A percentile compares a stretch with the other conserved stretches of the same genome.
Evolutionary conservation across 768 basidiomycete genomes (phyloP).

Genomic region (Chlorophyllum brunneum): DNA sequence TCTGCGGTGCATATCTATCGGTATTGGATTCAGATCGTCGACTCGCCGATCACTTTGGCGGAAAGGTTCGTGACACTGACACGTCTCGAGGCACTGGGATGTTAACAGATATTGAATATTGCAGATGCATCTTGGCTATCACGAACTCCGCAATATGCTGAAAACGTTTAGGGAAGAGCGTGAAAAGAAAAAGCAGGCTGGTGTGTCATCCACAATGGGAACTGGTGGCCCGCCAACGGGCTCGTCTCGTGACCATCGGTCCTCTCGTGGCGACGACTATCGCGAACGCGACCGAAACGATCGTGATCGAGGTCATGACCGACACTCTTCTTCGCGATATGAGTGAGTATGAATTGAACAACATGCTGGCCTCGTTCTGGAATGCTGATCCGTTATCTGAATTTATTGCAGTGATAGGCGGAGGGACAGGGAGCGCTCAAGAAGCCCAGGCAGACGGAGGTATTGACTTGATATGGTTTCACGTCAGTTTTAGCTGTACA

Average conservation of each 20-base stretch:
- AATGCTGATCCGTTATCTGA: constrained; percentile 24
- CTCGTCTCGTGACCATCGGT: constrained; percentile 45
- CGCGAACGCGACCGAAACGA: constrained; percentile 58
- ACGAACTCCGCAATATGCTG: constrained; percentile 94
- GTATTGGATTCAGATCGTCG: constrained; percentile 98
- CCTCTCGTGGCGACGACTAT: constrained; percentile 30
- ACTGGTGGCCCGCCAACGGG: constrained; percentile 40
- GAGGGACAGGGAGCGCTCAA: constrained; percentile 68
- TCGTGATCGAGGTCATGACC: constrained; percentile 65
- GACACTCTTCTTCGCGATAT: constrained; percentile 66
- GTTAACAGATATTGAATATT: constrained; percentile 25
- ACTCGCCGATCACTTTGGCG: constrained; percentile 98
- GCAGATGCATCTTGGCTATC: constrained; percentile 99
- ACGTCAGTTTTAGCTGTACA: constrained; percentile 10
- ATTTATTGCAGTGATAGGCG: constrained; percentile 55
- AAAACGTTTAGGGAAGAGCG: constrained; percentile 87
- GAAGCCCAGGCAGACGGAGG: constrained; percentile 64
- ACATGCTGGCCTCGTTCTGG: constrained; percentile 23
- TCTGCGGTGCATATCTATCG: constrained; percentile 98
- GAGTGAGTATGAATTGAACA: constrained; percentile 47
- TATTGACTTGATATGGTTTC: constrained; percentile 33
- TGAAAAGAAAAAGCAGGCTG: constrained; percentile 68
- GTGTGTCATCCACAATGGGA: constrained; percentile 34
- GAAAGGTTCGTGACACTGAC: constrained; percentile 66
- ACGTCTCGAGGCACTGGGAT: constrained; percentile 14